These are phyloP conservation scores for Yueomyces sp. DNA, from an alignment of 805 yeast species.

Conservation along the genomic window DNA sequence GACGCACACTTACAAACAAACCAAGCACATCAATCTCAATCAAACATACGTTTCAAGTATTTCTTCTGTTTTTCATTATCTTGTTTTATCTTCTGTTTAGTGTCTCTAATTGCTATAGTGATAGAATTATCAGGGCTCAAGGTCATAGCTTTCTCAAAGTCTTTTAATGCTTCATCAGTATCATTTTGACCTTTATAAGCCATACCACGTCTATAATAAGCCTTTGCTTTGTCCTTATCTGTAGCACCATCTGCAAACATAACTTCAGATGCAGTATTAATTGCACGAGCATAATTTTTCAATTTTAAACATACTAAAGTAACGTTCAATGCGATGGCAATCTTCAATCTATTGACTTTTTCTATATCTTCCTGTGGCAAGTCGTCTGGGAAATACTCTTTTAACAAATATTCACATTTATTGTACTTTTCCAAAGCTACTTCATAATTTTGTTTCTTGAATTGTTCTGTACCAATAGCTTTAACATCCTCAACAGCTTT, in stretches of 20 bases:
- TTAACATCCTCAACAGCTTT: conserved; percentile 54
- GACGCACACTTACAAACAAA: too few relatives aligned
- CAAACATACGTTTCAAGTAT: conserved; percentile 59
- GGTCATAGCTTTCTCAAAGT: conserved; percentile 51
- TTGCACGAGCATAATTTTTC: conserved; percentile 37
- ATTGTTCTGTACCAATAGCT: conserved; percentile 61
- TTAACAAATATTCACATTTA: conserved; percentile 58
- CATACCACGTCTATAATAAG: conserved; percentile 71
- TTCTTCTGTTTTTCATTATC: conserved; percentile 57
- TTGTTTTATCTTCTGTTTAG: conserved; percentile 37
- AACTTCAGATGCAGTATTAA: conserved; percentile 53
- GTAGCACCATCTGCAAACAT: conserved; percentile 45
- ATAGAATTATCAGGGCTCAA: conserved; percentile 69
- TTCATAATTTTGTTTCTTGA: conserved; percentile 48
- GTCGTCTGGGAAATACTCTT: conserved; percentile 50
- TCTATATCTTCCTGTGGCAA: conserved; percentile 40
- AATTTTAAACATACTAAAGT: conserved; percentile 62
- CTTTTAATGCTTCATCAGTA: conserved; percentile 54
- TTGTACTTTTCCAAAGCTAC: conserved; percentile 54
- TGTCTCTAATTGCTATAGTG: conserved; percentile 45
- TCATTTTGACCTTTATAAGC: conserved; percentile 54
- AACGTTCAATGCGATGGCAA: conserved; percentile 56
- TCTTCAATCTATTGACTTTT: conserved; percentile 39
- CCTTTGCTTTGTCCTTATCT: conserved; percentile 67
- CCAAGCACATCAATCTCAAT: background rate